Evolutionary conservation across 257 asterid genomes (phyloP), one percentile per base, ranked within the genome.

Genomic region (Mitragyna speciosa): DNA sequence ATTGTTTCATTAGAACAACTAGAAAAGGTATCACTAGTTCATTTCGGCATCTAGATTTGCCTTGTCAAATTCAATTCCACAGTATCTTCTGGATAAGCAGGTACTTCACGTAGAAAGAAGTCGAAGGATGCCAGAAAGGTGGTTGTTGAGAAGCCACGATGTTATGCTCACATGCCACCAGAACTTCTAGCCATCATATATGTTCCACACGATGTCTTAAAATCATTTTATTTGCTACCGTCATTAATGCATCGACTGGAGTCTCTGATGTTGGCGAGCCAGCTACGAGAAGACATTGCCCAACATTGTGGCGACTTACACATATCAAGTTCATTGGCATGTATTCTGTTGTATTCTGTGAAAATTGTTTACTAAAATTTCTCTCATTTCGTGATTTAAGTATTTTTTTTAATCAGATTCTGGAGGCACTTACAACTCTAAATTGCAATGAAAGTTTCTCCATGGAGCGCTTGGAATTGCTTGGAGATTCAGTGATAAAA

Each of bases 401-500:
- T 43, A 12, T 83, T 81, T 83, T 81, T 70, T 58, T 77, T 75
- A 48, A 68, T 75, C 83, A 96, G 99, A 90, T 96, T 83, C 83
- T 96, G 89, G 99, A 92, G 85, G 98, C 97, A 75, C 89, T 96
- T 70, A 92, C 98, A 47, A 92, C 97, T 30, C 87, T 87, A 68
- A 89, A 93, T 84, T 96, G 99, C 76, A 81, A 82, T 5, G 99
- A 96, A 83, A 90, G 86, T 79, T 91, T 96, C 87, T 96, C 99
- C 82, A 92, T 92, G 97, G 98, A 96, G 90, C 91, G 98, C 56
- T 84, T 94, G 63, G 99, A 94, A 80, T 87, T 96, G 81, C 98
- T 96, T 28, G 99, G 99, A 75, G 99, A 96, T 83, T 92, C 99
- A 12, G 89, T 96, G 81, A 77, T 96, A 41, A 94, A 96, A 88